Evolutionary conservation across 495 filamentous ascomycete species (phyloP), one percentile per base, ranked within the genome.

Genomic region (Ramalina intermedia): DNA sequence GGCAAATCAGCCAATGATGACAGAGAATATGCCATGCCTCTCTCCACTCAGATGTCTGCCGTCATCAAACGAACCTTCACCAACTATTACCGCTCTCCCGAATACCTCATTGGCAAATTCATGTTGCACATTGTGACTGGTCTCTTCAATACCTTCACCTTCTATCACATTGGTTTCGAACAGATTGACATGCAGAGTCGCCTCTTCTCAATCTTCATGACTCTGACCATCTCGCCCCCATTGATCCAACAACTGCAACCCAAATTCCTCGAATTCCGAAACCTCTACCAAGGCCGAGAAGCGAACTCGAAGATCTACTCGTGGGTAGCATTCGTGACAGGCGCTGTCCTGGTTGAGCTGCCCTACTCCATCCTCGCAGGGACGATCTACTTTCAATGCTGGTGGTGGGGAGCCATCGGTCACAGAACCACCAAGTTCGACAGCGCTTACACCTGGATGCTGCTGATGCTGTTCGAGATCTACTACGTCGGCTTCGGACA

Each of bases 401-500:
- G 78, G 77, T 80, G 61, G 63, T 78, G 52, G 71, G 75, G 69
- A 71, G 73, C 61, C 66, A 69, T 39, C 57, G 76, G 53, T 48
- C 67, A 48, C 55, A 52, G 47, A 6, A 47, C 59, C 17, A 59
- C 63, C 46, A 69, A 67, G 2, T 81, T 81, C 55, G 68, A 60
- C 6, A 68, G 70, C 2, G 80, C 73, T 6, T 78, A 68, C 39
- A 61, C 69, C 11, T 81, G 73, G 69, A 66, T 82, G 61, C 61
- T 73, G 43, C 61, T 84, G 6, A 74, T 84, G 61, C 60, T 84
- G 7, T 87, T 80, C 60, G 81, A 88, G 59, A 53, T 84, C 27
- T 88, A 74, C 63, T 87, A 85, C 54, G 68, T 85, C 44, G 70
- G 77, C 21, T 80, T 89, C 51, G 82, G 82, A 1, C 82, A 87